A percentile compares a stretch with the other conserved stretches of the same genome.
Conservation (phyloP, 495 filamentous ascomycete species). For the Margaritispora aquatica region DNA sequence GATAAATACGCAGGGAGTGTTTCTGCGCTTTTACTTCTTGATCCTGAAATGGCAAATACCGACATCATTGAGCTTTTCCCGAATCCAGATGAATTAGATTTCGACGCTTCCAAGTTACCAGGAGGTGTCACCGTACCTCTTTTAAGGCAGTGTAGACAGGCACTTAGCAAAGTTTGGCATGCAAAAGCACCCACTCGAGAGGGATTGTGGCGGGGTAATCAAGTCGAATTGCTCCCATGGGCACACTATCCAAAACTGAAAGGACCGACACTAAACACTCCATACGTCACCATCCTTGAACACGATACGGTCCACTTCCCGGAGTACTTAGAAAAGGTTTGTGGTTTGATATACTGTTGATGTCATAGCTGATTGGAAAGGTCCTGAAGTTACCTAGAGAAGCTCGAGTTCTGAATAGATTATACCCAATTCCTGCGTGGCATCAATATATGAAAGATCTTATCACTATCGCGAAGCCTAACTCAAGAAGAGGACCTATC, state of each 20-base stretch:
- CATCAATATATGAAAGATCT: too few species aligned
- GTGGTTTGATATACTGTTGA: too few species aligned
- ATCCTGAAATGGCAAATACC: background rate
- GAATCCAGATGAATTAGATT: too few species aligned
- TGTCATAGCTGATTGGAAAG: too few species aligned
- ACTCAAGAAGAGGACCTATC: too few species aligned
- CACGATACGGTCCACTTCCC: background rate
- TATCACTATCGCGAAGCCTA: too few species aligned
- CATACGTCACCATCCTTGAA: background rate
- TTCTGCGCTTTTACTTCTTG: background rate
- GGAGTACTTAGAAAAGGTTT: background rate
- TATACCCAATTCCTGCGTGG: too few species aligned
- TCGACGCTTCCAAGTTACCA: background rate
- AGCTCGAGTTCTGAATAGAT: too few species aligned
- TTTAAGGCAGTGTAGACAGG: background rate
- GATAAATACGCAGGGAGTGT: background rate
- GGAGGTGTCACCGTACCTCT: background rate
- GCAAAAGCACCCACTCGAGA: background rate
- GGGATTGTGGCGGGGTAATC: background rate
- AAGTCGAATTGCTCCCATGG: background rate
- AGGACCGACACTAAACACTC: background rate
- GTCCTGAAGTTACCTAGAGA: too few species aligned
- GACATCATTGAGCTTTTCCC: too few species aligned
- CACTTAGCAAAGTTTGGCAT: background rate
- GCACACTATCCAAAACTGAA: too few species aligned